Conservation (phyloP, 1,284 basidiomycete genomes). For the Wolfiporia cocos region DNA sequence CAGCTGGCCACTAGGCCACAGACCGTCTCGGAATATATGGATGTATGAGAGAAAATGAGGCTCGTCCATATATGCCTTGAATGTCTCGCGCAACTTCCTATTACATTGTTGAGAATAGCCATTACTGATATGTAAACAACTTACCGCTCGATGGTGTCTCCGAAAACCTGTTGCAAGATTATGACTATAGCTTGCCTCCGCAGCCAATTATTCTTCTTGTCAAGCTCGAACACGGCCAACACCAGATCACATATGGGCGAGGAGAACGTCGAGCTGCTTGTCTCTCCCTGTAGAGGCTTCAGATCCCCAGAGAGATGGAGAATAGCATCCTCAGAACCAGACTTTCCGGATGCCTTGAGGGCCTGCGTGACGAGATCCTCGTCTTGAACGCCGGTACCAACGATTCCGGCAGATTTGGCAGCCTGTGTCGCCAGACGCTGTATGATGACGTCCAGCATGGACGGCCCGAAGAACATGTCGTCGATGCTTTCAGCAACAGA, state of each 20-base stretch:
- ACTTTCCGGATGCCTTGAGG: slow-evolving; percentile 61
- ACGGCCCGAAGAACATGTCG: slow-evolving; percentile 89
- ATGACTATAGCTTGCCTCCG: slow-evolving; percentile 95
- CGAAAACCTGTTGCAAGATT: slow-evolving; percentile 91
- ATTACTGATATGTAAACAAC: slow-evolving; percentile 11
- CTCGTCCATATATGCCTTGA: slow-evolving; percentile 61
- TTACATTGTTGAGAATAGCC: not conserved
- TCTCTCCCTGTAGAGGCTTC: slow-evolving; percentile 79
- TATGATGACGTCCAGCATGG: slow-evolving; percentile 92
- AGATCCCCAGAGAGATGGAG: slow-evolving; percentile 67
- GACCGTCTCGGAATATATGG: slow-evolving; percentile 55
- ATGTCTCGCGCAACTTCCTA: slow-evolving; percentile 83
- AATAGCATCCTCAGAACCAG: slow-evolving; percentile 58
- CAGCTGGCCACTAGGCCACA: slow-evolving; percentile 83
- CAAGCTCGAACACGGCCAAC: slow-evolving; percentile 89
- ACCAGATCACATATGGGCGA: slow-evolving; percentile 93
- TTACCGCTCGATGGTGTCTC: slow-evolving; percentile 91
- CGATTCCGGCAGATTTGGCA: slow-evolving; percentile 80
- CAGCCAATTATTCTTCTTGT: slow-evolving; percentile 95
- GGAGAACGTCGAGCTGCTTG: slow-evolving; percentile 82
- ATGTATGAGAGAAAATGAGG: slow-evolving; percentile 64
- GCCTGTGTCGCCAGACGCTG: slow-evolving; percentile 84
- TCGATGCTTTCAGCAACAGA: slow-evolving; percentile 90
- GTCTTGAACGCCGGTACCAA: slow-evolving; percentile 73
- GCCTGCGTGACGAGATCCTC: slow-evolving; percentile 80